Conservation (phyloP, 2,329 filamentous ascomycete genomes). For the Aureobasidium lini region DNA sequence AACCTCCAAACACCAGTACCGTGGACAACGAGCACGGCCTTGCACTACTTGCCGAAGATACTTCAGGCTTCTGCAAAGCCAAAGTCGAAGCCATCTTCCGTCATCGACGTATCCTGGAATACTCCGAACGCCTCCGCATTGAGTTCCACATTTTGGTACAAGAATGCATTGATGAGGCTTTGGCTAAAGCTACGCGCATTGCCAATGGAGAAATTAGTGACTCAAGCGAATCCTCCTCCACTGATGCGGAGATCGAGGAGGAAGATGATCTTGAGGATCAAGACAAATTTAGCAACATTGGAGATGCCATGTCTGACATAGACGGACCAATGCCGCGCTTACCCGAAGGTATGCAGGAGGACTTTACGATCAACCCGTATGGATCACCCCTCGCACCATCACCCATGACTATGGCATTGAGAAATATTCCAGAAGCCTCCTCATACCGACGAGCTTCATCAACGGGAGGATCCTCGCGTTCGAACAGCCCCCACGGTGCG, state of each 20-base stretch:
- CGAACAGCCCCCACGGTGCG: constrained; percentile 83
- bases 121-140: constrained; percentile 87
- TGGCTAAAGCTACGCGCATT: constrained; percentile 82
- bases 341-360: constrained; percentile 11
- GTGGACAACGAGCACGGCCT: constrained; percentile 90
- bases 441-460: constrained; percentile 50
- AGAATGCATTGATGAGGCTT: constrained; percentile 87
- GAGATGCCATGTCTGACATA: constrained; percentile 5
- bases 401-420: constrained; percentile 50
- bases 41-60: constrained; percentile 80
- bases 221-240: constrained; percentile 43
- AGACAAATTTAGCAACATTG: constrained; percentile 13
- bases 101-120: constrained; percentile 88
- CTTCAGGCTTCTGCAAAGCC: constrained; percentile 70
- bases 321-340: not conserved
- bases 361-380: constrained; percentile 6
- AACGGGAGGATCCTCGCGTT: constrained; percentile 67
- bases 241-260: constrained; percentile 22
- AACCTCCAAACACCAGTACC: constrained; percentile 84
- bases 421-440: constrained; percentile 40
- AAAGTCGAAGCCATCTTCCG: constrained; percentile 93
- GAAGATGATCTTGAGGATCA: constrained; percentile 45
- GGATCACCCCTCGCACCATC: constrained; percentile 41
- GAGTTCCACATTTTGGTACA: constrained; percentile 91
- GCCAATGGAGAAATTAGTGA: constrained; percentile 79